phyloP scores from a whole-genome alignment of 352 stramenopile species.

The Pythium phragmitis region DNA sequence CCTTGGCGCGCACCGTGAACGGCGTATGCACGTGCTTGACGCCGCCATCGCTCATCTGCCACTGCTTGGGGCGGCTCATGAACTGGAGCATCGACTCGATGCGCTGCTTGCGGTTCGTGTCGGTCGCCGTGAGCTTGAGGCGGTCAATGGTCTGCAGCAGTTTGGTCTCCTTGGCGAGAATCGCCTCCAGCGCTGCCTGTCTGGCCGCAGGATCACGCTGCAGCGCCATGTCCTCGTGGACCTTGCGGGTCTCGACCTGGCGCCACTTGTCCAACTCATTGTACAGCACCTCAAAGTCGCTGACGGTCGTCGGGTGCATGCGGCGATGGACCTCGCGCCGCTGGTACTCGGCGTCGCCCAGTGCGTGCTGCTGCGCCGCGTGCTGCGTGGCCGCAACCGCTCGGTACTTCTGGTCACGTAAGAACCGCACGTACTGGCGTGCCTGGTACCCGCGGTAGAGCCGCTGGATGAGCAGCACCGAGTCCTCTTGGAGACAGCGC shows the following conservation, averaged over 20 bases:
- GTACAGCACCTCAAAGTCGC: slow-evolving; percentile 91
- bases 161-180: slow-evolving; percentile 83
- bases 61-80: slow-evolving; percentile 89
- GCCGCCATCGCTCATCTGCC: slow-evolving; percentile 91
- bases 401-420: slow-evolving; percentile 41
- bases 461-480: slow-evolving; percentile 81
- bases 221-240: slow-evolving; percentile 44
- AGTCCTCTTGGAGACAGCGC: slow-evolving; percentile 71
- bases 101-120: slow-evolving; percentile 80
- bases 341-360: slow-evolving; percentile 49
- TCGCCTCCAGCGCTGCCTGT: slow-evolving; percentile 50
- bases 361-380: slow-evolving; percentile 50
- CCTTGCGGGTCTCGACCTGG: slow-evolving; percentile 79
- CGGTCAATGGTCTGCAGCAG: slow-evolving; percentile 88
- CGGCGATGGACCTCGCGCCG: slow-evolving; percentile 80
- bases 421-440: slow-evolving; percentile 44
- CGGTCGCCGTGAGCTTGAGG: slow-evolving; percentile 80
- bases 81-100: slow-evolving; percentile 88
- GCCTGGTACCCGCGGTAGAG: slow-evolving; percentile 86
- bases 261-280: slow-evolving; percentile 94
- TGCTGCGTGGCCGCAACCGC: slow-evolving; percentile 33
- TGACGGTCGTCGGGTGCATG: slow-evolving; percentile 83
- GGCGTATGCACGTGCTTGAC: slow-evolving; percentile 90
- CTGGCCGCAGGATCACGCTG: slow-evolving; percentile 24
- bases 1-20: slow-evolving; percentile 84